These are phyloP conservation scores for Trichoderma breve DNA, from an alignment of 2,329 filamentous ascomycete species.

Conservation along the genomic window DNA sequence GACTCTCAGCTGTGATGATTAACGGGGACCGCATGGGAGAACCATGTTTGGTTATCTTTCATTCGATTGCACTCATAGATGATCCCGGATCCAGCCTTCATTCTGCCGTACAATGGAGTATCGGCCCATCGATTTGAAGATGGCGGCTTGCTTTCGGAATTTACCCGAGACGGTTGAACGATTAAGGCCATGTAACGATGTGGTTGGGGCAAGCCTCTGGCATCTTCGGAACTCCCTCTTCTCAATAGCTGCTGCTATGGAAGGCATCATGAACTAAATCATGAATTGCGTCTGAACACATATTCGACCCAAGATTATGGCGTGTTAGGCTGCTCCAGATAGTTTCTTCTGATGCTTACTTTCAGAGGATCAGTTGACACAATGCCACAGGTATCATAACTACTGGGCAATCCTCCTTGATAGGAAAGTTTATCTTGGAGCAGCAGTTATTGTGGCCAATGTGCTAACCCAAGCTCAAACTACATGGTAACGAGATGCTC, in stretches of 20 bases:
- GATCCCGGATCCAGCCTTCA: background rate
- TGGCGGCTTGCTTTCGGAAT: background rate
- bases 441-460: background rate
- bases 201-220: background rate
- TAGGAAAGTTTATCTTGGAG: background rate
- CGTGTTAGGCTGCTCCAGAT: background rate
- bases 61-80: background rate
- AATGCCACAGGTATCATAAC: background rate
- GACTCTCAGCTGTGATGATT: background rate
- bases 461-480: background rate
- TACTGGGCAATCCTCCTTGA: background rate
- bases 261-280: background rate
- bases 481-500: background rate
- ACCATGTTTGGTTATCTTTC: background rate
- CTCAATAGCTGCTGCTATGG: background rate
- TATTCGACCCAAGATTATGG: background rate
- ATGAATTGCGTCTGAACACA: background rate
- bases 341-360: background rate
- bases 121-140: background rate
- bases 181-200: background rate
- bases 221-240: background rate
- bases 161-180: background rate
- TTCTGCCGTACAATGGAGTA: background rate
- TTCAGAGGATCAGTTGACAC: background rate
- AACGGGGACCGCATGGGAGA: background rate